Evolutionary conservation across 2,329 filamentous ascomycete genomes (phyloP).

Genomic region (Colletotrichum siamense): DNA sequence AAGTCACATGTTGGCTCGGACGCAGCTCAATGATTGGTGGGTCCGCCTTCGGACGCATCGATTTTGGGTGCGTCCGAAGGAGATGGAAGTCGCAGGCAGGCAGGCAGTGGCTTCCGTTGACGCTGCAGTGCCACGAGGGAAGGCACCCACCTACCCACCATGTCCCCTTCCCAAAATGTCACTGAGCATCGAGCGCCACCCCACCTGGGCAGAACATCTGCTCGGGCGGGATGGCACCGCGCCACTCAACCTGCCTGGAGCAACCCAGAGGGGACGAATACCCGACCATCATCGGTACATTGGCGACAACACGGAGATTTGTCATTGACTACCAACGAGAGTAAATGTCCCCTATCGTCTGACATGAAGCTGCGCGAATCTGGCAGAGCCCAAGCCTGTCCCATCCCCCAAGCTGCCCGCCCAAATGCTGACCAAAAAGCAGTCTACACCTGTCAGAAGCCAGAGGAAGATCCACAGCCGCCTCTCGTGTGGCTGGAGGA

Average conservation of each 20-base stretch:
- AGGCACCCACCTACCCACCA: too few species aligned
- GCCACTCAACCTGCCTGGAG: too few species aligned
- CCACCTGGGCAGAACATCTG: background rate
- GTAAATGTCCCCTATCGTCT: background rate
- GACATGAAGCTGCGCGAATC: background rate
- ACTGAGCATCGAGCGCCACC: background rate
- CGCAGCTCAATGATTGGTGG: too few species aligned
- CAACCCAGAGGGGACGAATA: background rate
- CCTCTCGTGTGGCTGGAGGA: background rate
- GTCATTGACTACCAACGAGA: background rate
- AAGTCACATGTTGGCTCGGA: too few species aligned
- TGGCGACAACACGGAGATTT: background rate
- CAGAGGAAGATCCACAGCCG: background rate
- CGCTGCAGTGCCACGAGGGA: too few species aligned
- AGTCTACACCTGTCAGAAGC: background rate
- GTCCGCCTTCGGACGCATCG: too few species aligned
- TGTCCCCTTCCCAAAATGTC: background rate
- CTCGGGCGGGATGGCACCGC: background rate
- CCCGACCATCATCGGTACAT: background rate
- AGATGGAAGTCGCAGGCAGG: too few species aligned
- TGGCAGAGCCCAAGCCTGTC: background rate
- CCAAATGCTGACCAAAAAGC: background rate
- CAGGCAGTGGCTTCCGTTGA: too few species aligned
- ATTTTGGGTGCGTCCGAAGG: too few species aligned
- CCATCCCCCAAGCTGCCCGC: background rate